Conservation (phyloP, 208 protist species). For the Histomonas meleagridis region DNA sequence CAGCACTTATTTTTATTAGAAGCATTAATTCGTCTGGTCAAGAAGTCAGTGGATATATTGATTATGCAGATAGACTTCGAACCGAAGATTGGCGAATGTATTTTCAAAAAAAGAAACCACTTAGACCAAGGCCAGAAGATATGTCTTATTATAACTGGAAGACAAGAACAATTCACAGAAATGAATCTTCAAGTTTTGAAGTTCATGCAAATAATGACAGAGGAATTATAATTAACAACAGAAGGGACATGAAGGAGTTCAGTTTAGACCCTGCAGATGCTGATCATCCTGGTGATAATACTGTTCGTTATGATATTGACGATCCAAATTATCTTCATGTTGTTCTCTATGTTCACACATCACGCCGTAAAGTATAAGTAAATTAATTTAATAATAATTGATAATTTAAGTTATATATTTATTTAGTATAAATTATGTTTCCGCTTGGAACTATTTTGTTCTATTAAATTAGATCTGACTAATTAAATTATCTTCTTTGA, state of each 20-base stretch:
- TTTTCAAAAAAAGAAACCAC: conserved; percentile 58
- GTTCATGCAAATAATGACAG: not conserved
- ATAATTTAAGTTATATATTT: too few relatives aligned
- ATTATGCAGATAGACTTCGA: conserved; percentile 75
- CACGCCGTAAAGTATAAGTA: conserved; percentile 1
- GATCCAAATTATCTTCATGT: conserved; percentile 24
- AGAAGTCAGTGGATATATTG: conserved; percentile 88
- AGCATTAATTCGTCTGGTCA: conserved; percentile 74
- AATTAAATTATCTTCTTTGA: too few relatives aligned
- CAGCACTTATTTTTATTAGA: conserved; percentile 83
- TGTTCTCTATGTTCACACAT: conserved; percentile 29
- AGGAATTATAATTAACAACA: conserved; percentile 24
- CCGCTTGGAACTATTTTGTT: too few relatives aligned
- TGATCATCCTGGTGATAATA: conserved; percentile 15
- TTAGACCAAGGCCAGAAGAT: conserved; percentile 80
- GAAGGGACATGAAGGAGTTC: not conserved
- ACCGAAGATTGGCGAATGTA: conserved; percentile 74
- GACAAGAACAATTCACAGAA: conserved; percentile 62
- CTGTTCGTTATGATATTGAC: conserved; percentile 27
- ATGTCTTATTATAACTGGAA: conserved; percentile 94
- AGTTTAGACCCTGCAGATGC: not conserved
- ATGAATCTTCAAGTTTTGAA: conserved; percentile 21
- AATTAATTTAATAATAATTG: too few relatives aligned
- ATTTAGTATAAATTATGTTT: too few relatives aligned
- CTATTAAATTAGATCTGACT: too few relatives aligned